phyloP scores from a whole-genome alignment of 108 stramenopile species.

The Cyclotella atomus region DNA sequence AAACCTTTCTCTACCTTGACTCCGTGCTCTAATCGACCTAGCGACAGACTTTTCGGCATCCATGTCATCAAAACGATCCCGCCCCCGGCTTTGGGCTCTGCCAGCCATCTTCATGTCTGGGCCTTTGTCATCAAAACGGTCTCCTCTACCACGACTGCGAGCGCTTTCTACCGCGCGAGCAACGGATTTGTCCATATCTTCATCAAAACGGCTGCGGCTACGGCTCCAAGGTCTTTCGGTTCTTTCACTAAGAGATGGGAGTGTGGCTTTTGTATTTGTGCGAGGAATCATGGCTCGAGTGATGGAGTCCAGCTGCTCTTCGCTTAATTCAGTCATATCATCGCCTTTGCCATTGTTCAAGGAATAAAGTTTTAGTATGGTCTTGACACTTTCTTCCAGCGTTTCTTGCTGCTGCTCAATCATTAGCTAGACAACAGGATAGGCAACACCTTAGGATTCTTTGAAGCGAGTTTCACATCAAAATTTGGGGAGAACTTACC shows the following conservation, averaged over 20 bases:
- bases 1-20: constrained; percentile 8
- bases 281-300: constrained; percentile 43
- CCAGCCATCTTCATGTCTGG: not conserved
- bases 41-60: constrained; percentile 6
- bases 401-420: constrained; percentile 54
- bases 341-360: constrained; percentile 41
- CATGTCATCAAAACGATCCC: constrained; percentile 10
- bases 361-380: constrained; percentile 47
- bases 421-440: not conserved
- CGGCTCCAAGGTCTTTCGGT: not conserved
- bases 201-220: constrained; percentile 7
- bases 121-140: constrained; percentile 5
- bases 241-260: constrained; percentile 3
- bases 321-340: constrained; percentile 45
- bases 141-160: constrained; percentile 4
- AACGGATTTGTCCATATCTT: constrained; percentile 11
- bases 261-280: not conserved
- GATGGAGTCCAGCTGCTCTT: constrained; percentile 40
- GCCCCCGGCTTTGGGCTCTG: constrained; percentile 11
- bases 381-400: constrained; percentile 51
- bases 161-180: constrained; percentile 1
- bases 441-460: too few relatives aligned
- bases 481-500: too few relatives aligned
- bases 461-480: too few relatives aligned
- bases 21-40: not conserved